Percentiles rank a stretch among this genome's conserved stretches.
Conservation (phyloP, 2,329 filamentous ascomycete species). For the Phialemonium atrogriseum region DNA sequence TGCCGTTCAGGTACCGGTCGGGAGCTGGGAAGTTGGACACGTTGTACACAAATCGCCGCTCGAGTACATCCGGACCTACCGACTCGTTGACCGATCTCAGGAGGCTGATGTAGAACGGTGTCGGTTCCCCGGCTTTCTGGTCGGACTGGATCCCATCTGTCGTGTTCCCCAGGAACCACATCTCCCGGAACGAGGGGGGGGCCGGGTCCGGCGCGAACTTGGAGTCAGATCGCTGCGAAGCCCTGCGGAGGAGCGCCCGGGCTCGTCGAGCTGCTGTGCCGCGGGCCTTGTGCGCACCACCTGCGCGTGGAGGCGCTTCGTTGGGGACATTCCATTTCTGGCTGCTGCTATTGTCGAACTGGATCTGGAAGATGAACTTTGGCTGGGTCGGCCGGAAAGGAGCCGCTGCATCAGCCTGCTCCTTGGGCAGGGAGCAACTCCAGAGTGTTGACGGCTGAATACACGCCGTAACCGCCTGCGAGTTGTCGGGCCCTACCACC, state of each 20-base stretch:
- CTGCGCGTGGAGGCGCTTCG: conserved; percentile 21
- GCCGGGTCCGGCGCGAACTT: conserved; percentile 43
- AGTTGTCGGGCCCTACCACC: conserved; percentile 63
- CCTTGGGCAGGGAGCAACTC: conserved; percentile 80
- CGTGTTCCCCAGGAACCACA: conserved; percentile 75
- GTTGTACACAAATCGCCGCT: conserved; percentile 6
- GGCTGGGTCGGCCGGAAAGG: conserved; percentile 63
- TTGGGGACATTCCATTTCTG: conserved; percentile 41
- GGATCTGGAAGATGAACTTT: conserved; percentile 72
- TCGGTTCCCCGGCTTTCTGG: conserved; percentile 73
- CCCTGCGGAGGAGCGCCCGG: conserved; percentile 1
- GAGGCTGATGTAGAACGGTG: conserved; percentile 81
- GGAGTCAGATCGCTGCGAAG: conserved; percentile 7
- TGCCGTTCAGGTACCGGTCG: conserved; percentile 56
- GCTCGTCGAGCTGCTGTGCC: not conserved
- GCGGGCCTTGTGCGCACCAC: conserved; percentile 12
- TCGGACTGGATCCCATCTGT: conserved; percentile 63
- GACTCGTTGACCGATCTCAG: conserved; percentile 35
- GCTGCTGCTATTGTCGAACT: conserved; percentile 55
- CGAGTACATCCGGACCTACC: conserved; percentile 9
- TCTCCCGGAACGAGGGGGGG: conserved; percentile 58
- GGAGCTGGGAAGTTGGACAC: conserved; percentile 50
- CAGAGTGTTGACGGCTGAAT: conserved; percentile 66
- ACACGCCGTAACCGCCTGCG: conserved; percentile 57
- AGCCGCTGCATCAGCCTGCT: conserved; percentile 55